Base-by-base conservation (phyloP, 2,329 filamentous ascomycete genomes). In the Pseudogymnoascus sp. region DNA sequence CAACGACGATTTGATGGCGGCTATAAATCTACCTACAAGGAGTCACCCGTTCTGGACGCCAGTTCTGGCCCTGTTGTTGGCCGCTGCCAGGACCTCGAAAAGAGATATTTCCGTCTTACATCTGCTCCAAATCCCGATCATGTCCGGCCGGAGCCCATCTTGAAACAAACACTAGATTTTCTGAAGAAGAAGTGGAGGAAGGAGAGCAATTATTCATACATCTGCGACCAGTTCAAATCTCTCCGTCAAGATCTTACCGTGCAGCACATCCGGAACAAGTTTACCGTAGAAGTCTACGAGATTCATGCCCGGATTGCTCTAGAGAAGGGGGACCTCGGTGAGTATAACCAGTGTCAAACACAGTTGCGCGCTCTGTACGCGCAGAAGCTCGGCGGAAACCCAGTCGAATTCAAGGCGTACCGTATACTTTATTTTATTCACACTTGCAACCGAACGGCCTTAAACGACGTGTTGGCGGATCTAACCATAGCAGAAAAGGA, bases 291-390 rank as follows among this genome's bases (percentile, higher is more conserved):
- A 66, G 94, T 97, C 59, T 99, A 99, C 77, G 94, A 99, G 79
- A 95, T 93, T 66, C 94, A 99, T 78, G 94, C 93, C 67, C 88
- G 94, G 65, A 97, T 99, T 78, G 94, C 94, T 69, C 82, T 99
- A 77, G 93, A 99, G 78, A 97, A 95, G 84, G 92, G 90, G 78
- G 94, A 99, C 82, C 85, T 97, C 81, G 93, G 94, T 99, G 94
- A 99, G 94, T 99, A 99, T 94, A 99, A 99, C 81, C 94, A 99
- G 84, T 99, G 94, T 78, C 94, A 99, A 81, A 97, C 94, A 72
- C 94, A 99, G 80, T 82, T 99, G 74, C 91, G 91, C 77, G 91
- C 89, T 68, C 81, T 99, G 72, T 97, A 99, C 78, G 85, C 85
- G 75, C 85, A 91, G 79, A 89, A 90, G 69, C 80, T 96, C 75